Evolutionary conservation across 2,329 filamentous ascomycete genomes (phyloP).

Genomic region (Fusarium musae): DNA sequence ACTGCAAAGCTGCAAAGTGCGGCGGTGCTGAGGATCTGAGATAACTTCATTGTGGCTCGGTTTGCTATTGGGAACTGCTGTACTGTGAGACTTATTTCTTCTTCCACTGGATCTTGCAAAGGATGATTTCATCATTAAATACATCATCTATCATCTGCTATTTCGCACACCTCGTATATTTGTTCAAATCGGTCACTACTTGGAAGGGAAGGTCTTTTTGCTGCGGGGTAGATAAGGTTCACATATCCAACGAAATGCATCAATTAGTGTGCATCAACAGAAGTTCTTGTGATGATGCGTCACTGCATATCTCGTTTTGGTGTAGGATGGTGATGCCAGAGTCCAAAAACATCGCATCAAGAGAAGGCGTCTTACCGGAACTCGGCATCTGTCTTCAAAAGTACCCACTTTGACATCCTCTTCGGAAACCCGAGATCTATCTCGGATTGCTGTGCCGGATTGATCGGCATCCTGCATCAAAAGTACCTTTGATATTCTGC

Average conservation of each 20-base stretch:
- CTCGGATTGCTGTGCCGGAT: neutral
- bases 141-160: neutral
- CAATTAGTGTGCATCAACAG: neutral
- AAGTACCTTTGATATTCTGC: neutral
- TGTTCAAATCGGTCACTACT: neutral
- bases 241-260: neutral
- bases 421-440: neutral
- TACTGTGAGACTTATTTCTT: neutral
- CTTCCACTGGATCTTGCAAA: accelerated
- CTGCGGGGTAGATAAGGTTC: neutral
- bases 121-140: neutral
- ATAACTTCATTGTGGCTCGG: neutral
- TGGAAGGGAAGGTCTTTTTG: neutral
- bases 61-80: neutral
- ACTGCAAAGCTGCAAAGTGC: neutral
- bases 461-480: neutral
- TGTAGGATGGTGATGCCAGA: neutral
- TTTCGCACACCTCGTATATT: neutral
- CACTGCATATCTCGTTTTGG: neutral
- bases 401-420: neutral
- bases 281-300: neutral
- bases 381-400: neutral
- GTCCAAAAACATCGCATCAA: neutral
- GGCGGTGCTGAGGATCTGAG: neutral
- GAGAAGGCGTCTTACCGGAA: neutral